phyloP scores from a whole-genome alignment of 1,139 yeast species.

The Saccharomycopsis crataegensis region DNA sequence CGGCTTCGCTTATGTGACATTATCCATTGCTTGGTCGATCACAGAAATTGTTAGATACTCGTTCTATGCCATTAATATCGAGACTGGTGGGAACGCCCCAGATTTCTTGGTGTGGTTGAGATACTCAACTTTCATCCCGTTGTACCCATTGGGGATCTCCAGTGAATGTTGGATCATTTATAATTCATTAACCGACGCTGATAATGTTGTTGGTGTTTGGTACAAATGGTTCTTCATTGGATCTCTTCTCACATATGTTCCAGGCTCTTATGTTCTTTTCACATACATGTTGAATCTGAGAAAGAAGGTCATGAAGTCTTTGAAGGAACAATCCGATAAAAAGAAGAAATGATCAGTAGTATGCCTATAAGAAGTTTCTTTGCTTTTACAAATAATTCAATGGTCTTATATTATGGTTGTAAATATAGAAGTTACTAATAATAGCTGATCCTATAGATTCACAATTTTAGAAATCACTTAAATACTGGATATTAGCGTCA shows the following conservation, averaged over 20 bases:
- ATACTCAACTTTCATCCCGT: conserved; percentile 71
- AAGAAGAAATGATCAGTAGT: conserved; percentile 22
- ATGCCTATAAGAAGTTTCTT: no score
- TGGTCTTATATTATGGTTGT: no score
- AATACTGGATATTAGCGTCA: no score
- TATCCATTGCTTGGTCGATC: conserved; percentile 79
- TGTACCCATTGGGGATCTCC: conserved; percentile 88
- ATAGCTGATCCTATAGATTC: no score
- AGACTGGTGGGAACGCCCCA: conserved; percentile 52
- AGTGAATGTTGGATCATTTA: conserved; percentile 71
- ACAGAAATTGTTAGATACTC: conserved; percentile 87
- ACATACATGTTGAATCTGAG: conserved; percentile 89
- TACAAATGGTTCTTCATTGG: conserved; percentile 49
- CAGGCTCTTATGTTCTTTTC: conserved; percentile 81
- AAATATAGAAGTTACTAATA: no score
- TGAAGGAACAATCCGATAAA: conserved; percentile 14
- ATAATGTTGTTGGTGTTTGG: conserved; percentile 39
- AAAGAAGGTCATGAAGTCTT: conserved; percentile 43
- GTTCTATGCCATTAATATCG: conserved; percentile 68
- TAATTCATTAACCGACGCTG: conserved; percentile 61
- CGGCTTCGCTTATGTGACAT: conserved; percentile 54
- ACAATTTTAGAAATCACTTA: no score
- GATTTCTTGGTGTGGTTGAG: conserved; percentile 61
- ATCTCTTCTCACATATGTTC: conserved; percentile 62
- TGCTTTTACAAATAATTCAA: no score